Percentiles rank a stretch among this genome's conserved stretches.
phyloP scores from a whole-genome alignment of 1,284 basidiomycete genomes.

The Ustilago loliicola region DNA sequence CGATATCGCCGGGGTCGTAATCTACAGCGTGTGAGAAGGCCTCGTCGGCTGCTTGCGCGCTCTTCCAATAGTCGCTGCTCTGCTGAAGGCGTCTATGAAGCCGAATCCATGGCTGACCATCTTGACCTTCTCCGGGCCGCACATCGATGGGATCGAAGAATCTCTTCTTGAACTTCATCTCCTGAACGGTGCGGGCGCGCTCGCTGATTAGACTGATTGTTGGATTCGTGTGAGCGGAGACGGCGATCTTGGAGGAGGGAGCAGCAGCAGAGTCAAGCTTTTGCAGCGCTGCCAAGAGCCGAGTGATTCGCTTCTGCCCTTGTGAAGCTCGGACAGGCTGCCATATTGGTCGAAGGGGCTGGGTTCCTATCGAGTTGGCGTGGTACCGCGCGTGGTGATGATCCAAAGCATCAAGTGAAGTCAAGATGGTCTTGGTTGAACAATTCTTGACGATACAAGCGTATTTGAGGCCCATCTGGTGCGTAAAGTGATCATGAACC shows the following conservation, averaged over 20 bases:
- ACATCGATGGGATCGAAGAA: conserved; percentile 15
- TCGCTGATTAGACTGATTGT: neutral
- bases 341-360: conserved; percentile 20
- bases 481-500: conserved; percentile 34
- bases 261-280: conserved; percentile 2
- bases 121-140: conserved; percentile 15
- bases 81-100: conserved; percentile 19
- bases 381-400: conserved; percentile 31
- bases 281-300: conserved; percentile 10
- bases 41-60: conserved; percentile 12
- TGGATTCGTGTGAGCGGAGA: conserved; percentile 18
- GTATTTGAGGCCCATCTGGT: conserved; percentile 34
- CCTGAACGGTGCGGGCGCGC: neutral
- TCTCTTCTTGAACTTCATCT: conserved; percentile 8
- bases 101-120: conserved; percentile 21
- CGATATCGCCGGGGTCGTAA: conserved; percentile 17
- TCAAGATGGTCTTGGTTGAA: conserved; percentile 15
- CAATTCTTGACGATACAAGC: conserved; percentile 29
- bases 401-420: conserved; percentile 17
- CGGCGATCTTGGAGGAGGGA: neutral
- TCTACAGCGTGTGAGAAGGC: conserved; percentile 13
- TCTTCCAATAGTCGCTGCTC: neutral
- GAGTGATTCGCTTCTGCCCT: neutral
- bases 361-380: neutral
- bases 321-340: neutral